Evolutionary conservation across 2,329 filamentous ascomycete species (phyloP), one percentile per base, ranked within the genome.

Genomic region (Coniochaeta hoffmannii): DNA sequence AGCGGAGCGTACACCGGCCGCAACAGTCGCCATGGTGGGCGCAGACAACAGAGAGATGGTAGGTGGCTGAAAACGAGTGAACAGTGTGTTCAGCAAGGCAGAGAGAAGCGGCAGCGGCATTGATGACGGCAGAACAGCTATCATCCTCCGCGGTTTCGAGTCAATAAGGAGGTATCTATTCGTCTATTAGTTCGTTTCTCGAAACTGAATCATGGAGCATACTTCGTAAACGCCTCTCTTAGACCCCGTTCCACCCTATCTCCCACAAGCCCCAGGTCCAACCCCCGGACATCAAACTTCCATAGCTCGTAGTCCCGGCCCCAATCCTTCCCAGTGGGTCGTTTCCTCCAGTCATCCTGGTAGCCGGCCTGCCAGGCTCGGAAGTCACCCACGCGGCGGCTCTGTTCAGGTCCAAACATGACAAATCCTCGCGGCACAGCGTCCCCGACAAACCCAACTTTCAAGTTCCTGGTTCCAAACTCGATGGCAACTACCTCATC

Each of bases 401-500:
- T 85, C 65, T 88, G 80, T 59, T 92, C 87, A 0, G 89, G 90
- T 0, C 85, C 83, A 68, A 91, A 93, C 22, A 80, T 76, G 22
- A 92, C 73, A 14, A 80, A 77, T 1, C 78, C 81, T 68, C 93
- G 95, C 62, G 91, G 91, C 3, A 77, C 73, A 44, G 85, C 81
- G 69, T 96, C 92, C 53, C 92, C 92, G 6, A 92, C 89, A 66
- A 97, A 94, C 0, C 94, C 94, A 10, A 88, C 86, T 46, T 88
- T 84, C 26, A 97, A 70, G 69, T 85, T 87, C 22, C 93, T 83
- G 10, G 89, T 82, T 1, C 91, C 92, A 34, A 97, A 69, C 68
- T 97, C 91, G 53, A 97, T 76, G 41, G 99, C 80, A 5, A 96
- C 72, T 7, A 87, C 77, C 62, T 97, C 94, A 65, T 99, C 94